Percentiles rank a stretch among this genome's conserved stretches.
Conservation (phyloP, 2,329 filamentous ascomycete species). For the Talaromyces sp. region DNA sequence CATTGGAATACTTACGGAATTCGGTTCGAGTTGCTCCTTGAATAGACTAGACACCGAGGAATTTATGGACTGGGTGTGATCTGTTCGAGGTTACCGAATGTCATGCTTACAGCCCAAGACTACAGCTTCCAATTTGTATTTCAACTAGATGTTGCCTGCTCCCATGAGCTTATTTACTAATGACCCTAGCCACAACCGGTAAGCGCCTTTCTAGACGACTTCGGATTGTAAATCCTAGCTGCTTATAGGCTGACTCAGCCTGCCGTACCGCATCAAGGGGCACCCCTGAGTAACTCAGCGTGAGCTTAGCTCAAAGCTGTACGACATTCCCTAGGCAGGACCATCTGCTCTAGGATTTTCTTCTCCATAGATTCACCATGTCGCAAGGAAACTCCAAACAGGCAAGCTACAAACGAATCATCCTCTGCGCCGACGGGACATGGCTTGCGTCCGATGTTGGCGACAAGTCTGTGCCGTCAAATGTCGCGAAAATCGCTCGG, state of each 20-base stretch:
- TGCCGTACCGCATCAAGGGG: not conserved
- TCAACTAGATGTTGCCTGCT: not conserved
- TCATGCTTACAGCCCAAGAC: not conserved
- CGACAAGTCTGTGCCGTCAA: not conserved
- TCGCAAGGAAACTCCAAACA: not conserved
- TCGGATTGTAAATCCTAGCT: too few relatives aligned
- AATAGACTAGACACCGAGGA: slow-evolving; percentile 16
- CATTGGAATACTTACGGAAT: not conserved
- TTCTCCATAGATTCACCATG: not conserved
- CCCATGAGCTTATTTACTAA: not conserved
- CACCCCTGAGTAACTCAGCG: too few relatives aligned
- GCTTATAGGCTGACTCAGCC: not conserved
- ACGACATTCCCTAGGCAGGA: not conserved
- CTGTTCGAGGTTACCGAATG: not conserved
- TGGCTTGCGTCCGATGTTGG: not conserved
- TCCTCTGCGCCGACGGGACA: slow-evolving; percentile 5
- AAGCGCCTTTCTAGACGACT: not conserved
- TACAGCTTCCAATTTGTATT: not conserved
- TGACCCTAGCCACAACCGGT: not conserved
- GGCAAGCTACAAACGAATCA: slow-evolving; percentile 4
- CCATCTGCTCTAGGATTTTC: not conserved
- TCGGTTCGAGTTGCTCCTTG: not conserved
- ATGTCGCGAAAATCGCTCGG: slow-evolving; percentile 6
- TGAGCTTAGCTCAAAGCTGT: not conserved
- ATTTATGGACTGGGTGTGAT: not conserved